phyloP scores from a whole-genome alignment of 768 basidiomycete species.

The Epithele typhae region DNA sequence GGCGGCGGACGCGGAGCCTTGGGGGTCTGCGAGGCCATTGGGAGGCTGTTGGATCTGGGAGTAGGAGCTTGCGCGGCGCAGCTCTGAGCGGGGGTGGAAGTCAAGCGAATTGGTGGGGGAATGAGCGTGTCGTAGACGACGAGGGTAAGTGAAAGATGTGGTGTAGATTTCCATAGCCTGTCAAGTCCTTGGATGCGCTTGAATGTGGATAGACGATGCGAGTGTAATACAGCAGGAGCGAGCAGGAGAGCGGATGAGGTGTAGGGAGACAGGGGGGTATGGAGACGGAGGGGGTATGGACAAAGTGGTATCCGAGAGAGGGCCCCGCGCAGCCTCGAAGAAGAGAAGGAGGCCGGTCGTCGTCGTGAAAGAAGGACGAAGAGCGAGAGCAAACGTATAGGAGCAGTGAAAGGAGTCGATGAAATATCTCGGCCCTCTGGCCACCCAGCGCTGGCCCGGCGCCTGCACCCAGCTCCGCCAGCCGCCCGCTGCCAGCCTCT shows the following conservation, averaged over 20 bases:
- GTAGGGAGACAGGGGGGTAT: slow-evolving; percentile 29
- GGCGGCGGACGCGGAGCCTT: slow-evolving; percentile 33
- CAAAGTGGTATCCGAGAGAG: slow-evolving; percentile 30
- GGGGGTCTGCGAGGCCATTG: slow-evolving; percentile 27
- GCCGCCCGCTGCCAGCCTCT: too few species aligned
- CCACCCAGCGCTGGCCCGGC: not conserved
- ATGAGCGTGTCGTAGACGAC: slow-evolving; percentile 68
- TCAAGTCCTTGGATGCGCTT: slow-evolving; percentile 11
- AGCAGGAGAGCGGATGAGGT: slow-evolving; percentile 19
- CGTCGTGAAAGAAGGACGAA: slow-evolving; percentile 26
- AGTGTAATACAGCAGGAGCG: slow-evolving; percentile 24
- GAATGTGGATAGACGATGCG: slow-evolving; percentile 16
- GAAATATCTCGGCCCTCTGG: not conserved
- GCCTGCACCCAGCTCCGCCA: not conserved
- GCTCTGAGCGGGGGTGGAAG: slow-evolving; percentile 44
- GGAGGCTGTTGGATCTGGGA: slow-evolving; percentile 33
- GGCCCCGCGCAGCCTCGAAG: slow-evolving; percentile 27
- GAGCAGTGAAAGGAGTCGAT: slow-evolving; percentile 3
- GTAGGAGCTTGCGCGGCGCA: slow-evolving; percentile 34
- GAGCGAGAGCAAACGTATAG: slow-evolving; percentile 9
- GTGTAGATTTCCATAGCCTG: slow-evolving; percentile 87
- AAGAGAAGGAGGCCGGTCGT: slow-evolving; percentile 26
- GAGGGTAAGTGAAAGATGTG: slow-evolving; percentile 89
- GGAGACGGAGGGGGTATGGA: slow-evolving; percentile 29
- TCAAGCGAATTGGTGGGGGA: slow-evolving; percentile 63